Base-by-base conservation (phyloP, 306 rosid species). In the Dalbergia cochinchinensis region DNA sequence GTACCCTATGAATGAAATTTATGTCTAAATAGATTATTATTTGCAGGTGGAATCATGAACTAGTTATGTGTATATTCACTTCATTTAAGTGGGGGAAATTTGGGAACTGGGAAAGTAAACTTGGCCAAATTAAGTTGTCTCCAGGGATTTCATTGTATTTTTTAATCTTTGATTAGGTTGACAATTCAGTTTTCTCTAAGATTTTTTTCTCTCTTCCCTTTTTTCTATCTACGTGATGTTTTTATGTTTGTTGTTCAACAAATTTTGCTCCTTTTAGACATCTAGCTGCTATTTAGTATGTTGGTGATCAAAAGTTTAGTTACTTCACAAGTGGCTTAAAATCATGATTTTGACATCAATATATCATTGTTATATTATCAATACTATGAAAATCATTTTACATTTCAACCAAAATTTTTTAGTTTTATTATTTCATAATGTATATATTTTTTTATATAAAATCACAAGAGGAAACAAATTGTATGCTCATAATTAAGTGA, bases 1-100 rank as follows among this genome's bases (percentile, higher is more conserved):
- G 77, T 81, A 58, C 37, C 18, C 45, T 18, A 35, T 48, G 11
- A 53, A 69, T 26, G 7, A 22, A 42, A 26, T 67, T 59, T 65
- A 58, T 65, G 31, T 82, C 47, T 60, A 53, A 70, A 47, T 65
- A 82, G 67, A 79, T 31, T 44, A 45, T 20, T 69, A 42, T 78
- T 67, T 78, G 71, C 59, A 69, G 74, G 64, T 41, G 47, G 77
- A 70, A 74, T 83, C 63, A 66, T 59, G 41, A 1, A 18, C 44
- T 35, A 18, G 34, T 73, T 15, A 45, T 22, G 42, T 39, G 35
- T 60, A 75, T 68, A 74, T 59, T 50, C 11, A 61, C 67, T 69
- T 76, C 4, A 41, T 18, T 76, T 79, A 63, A 84, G 65, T 15
- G 37, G 60, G 31, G 73, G 55, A 51, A 72, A 78, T 22, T 78